These are phyloP conservation scores for Porphyrellus sp. DNA, from an alignment of 1,284 basidiomycete species.

Conservation along the genomic window DNA sequence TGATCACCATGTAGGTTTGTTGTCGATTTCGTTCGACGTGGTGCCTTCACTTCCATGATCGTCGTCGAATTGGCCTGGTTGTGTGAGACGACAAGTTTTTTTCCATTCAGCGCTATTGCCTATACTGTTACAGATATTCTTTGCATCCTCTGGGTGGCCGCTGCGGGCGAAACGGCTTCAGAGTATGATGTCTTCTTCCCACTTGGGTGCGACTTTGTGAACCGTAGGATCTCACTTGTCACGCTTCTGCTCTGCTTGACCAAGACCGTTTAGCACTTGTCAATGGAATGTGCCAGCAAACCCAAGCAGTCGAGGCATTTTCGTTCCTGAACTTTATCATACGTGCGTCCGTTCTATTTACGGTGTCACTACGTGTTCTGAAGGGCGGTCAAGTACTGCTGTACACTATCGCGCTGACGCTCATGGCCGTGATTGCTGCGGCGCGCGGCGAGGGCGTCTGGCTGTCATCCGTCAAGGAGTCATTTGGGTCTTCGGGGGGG, in stretches of 20 bases:
- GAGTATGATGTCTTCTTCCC: slow-evolving; percentile 21
- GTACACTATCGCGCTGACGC: slow-evolving; percentile 39
- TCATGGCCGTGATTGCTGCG: slow-evolving; percentile 38
- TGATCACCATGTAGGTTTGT: slow-evolving; percentile 30
- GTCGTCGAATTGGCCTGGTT: slow-evolving; percentile 39
- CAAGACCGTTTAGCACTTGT: slow-evolving; percentile 1
- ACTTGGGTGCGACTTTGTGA: slow-evolving; percentile 20
- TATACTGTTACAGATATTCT: slow-evolving; percentile 41
- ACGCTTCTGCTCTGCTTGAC: not conserved
- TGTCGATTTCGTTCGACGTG: slow-evolving; percentile 35
- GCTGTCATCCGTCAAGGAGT: slow-evolving; percentile 41
- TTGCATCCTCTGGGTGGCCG: slow-evolving; percentile 57
- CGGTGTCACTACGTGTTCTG: not conserved
- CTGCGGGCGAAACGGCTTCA: slow-evolving; percentile 41
- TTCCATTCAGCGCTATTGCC: not conserved
- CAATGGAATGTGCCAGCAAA: slow-evolving; percentile 41
- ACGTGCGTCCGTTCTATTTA: slow-evolving; percentile 36
- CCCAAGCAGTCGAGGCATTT: slow-evolving; percentile 49
- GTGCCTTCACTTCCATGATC: slow-evolving; percentile 39
- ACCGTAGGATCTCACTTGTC: slow-evolving; percentile 13
- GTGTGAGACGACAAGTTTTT: slow-evolving; percentile 25
- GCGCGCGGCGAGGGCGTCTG: slow-evolving; percentile 43
- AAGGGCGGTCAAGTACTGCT: slow-evolving; percentile 37
- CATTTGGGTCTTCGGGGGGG: slow-evolving; percentile 32
- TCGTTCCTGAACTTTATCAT: slow-evolving; percentile 51